phyloP scores from a whole-genome alignment of 2,329 filamentous ascomycete species.

The Mycosphaerella sp. region DNA sequence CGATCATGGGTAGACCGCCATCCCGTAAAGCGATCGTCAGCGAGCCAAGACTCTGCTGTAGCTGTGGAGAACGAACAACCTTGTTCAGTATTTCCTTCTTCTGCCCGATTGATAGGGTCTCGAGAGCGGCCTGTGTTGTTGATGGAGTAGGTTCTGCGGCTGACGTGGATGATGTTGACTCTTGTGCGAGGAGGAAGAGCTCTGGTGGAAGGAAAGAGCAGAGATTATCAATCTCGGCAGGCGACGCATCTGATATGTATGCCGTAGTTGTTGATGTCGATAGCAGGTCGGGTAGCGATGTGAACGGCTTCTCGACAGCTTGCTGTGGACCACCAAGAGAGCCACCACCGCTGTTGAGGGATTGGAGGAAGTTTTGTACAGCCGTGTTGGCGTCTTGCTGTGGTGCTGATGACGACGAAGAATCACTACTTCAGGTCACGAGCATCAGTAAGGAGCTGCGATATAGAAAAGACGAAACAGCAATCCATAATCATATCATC shows the following conservation, averaged over 20 bases:
- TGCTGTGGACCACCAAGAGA: conserved; percentile 36
- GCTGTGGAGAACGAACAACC: conserved; percentile 83
- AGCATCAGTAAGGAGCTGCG: conserved; percentile 13
- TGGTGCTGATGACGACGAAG: conserved; percentile 37
- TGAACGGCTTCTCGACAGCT: conserved; percentile 61
- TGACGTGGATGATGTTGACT: conserved; percentile 49
- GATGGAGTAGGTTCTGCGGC: conserved; percentile 55
- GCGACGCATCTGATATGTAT: conserved; percentile 62
- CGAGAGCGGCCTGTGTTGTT: conserved; percentile 64
- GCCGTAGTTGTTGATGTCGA: conserved; percentile 70
- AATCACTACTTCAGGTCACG: conserved; percentile 17
- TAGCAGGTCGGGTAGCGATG: conserved; percentile 79
- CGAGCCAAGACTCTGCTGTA: conserved; percentile 76
- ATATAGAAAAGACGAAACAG: neutral
- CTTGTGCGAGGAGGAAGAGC: conserved; percentile 69
- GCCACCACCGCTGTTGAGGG: conserved; percentile 55
- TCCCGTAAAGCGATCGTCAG: conserved; percentile 83
- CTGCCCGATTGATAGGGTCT: conserved; percentile 63
- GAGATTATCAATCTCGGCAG: conserved; percentile 62
- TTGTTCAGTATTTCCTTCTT: conserved; percentile 76
- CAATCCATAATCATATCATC: conserved; percentile 12
- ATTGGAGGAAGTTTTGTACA: conserved; percentile 83
- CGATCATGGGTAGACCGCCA: conserved; percentile 82
- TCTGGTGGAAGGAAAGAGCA: conserved; percentile 72
- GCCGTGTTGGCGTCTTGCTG: conserved; percentile 62